Evolutionary conservation across 139 green algal genomes (phyloP).

Genomic region (Chlamydomonas eustigma): DNA sequence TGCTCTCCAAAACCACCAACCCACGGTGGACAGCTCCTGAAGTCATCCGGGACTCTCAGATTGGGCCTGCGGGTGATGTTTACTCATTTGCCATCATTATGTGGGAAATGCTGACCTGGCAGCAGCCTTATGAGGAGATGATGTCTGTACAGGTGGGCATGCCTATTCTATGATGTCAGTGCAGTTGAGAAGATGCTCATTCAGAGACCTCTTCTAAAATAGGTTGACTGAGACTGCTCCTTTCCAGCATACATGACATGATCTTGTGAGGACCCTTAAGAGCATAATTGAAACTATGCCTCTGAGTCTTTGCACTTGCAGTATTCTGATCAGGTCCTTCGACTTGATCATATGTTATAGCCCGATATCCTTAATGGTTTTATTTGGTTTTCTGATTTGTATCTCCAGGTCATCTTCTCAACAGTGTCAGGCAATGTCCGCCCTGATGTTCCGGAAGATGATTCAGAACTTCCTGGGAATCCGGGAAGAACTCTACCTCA

Average conservation of each 20-base stretch:
- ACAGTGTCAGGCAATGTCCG: constrained; percentile 54
- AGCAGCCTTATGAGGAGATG: constrained; percentile 76
- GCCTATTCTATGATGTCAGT: too few relatives aligned
- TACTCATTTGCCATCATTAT: constrained; percentile 63
- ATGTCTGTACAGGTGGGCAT: constrained; percentile 49
- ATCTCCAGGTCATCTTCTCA: constrained; percentile 58
- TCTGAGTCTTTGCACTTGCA: too few relatives aligned
- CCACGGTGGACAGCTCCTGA: constrained; percentile 59
- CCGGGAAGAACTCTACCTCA: constrained; percentile 28
- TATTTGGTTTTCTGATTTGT: too few relatives aligned
- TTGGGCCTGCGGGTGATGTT: constrained; percentile 32
- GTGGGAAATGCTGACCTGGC: constrained; percentile 81
- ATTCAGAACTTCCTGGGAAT: constrained; percentile 41
- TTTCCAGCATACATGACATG: too few relatives aligned
- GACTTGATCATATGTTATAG: too few relatives aligned
- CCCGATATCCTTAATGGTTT: too few relatives aligned
- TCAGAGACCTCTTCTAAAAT: too few relatives aligned
- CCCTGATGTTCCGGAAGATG: constrained; percentile 49
- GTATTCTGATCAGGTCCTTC: too few relatives aligned
- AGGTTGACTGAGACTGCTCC: too few relatives aligned
- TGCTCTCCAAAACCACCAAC: constrained; percentile 48
- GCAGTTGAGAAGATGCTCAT: too few relatives aligned
- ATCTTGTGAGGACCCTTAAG: too few relatives aligned
- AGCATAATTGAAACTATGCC: too few relatives aligned
- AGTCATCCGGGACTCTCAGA: constrained; percentile 33